phyloP scores from a whole-genome alignment of 306 rosid genomes.

The Cicer bijugum region DNA sequence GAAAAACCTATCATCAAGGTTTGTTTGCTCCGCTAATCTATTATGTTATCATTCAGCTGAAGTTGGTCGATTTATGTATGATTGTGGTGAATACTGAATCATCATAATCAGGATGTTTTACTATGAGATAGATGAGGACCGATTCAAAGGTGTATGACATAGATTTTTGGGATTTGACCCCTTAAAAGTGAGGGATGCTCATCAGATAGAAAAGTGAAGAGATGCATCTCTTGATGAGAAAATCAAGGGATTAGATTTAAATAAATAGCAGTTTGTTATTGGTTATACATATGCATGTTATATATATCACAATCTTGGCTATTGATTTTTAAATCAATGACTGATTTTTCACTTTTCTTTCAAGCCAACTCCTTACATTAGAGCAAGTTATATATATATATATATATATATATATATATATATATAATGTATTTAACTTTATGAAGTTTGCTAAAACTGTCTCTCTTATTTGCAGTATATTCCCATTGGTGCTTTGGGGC shows the following conservation, averaged over 20 bases:
- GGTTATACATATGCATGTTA: neutral
- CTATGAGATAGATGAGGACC: neutral
- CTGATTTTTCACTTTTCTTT: neutral
- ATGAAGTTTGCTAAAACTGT: conserved; percentile 35
- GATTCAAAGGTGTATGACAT: conserved; percentile 17
- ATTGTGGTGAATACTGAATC: neutral
- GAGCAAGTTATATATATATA: neutral
- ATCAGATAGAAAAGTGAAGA: neutral
- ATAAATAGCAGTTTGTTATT: neutral
- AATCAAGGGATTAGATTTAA: neutral
- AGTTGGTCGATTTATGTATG: neutral
- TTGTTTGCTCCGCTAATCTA: conserved; percentile 36
- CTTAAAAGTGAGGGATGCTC: neutral
- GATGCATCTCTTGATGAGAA: neutral
- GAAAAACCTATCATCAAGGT: conserved; percentile 96
- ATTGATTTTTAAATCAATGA: neutral
- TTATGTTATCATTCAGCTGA: conserved; percentile 27
- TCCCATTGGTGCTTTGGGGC: conserved; percentile 85
- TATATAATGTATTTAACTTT: no score
- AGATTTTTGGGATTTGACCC: neutral
- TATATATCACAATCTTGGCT: neutral
- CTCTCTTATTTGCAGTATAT: conserved; percentile 68
- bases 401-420: no score
- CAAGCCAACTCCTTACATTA: neutral
- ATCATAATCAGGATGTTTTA: conserved; percentile 12